Evolutionary conservation across 2,329 filamentous ascomycete species (phyloP).

Genomic region (Clonostachys rhizophaga): DNA sequence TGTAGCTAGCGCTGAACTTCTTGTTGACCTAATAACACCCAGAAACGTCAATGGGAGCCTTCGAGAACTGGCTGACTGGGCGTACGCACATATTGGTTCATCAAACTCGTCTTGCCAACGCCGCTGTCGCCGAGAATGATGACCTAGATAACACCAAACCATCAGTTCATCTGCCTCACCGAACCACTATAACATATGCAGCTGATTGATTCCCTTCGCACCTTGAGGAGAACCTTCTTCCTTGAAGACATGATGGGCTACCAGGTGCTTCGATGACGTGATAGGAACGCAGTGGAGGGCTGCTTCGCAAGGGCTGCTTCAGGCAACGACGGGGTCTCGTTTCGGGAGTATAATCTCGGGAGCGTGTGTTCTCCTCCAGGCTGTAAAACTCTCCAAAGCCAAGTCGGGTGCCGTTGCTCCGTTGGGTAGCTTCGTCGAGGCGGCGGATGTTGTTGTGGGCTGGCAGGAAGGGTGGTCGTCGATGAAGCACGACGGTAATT

Average conservation of each 20-base stretch:
- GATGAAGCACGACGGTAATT: background rate
- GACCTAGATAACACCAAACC: constrained; percentile 52
- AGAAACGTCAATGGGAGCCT: background rate
- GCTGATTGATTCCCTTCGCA: constrained; percentile 27
- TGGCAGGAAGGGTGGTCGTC: background rate
- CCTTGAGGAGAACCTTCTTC: constrained; percentile 91
- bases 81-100: constrained; percentile 98
- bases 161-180: too few species aligned
- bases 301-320: background rate
- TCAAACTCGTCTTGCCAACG: constrained; percentile 98
- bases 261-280: constrained; percentile 18
- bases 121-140: constrained; percentile 99
- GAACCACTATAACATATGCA: too few species aligned
- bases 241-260: constrained; percentile 63
- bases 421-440: background rate
- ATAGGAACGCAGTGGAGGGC: constrained; percentile 9
- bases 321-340: too few species aligned
- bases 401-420: background rate
- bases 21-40: constrained; percentile 79
- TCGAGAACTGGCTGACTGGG: background rate
- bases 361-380: too few species aligned
- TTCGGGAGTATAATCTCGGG: too few species aligned
- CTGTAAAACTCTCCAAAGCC: too few species aligned
- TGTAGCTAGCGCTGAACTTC: constrained; percentile 99
- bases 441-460: background rate